These are phyloP conservation scores for Sicyos edulis DNA, from an alignment of 306 rosid species.

Conservation along the genomic window DNA sequence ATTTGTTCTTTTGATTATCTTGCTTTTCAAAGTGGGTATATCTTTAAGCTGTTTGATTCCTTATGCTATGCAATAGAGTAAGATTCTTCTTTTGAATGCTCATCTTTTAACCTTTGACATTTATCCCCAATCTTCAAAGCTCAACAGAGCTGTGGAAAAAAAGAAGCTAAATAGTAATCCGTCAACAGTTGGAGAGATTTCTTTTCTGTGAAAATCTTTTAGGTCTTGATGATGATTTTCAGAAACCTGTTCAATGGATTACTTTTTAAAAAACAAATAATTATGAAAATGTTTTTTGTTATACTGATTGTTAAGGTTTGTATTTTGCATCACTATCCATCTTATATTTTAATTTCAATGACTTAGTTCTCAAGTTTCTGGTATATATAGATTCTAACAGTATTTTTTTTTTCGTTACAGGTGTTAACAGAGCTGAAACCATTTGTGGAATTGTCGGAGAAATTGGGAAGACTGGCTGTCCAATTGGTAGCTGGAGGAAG, in stretches of 20 bases:
- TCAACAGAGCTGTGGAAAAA: neutral
- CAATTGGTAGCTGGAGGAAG: constrained; percentile 98
- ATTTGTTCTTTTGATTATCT: neutral
- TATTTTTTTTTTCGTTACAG: constrained; percentile 31
- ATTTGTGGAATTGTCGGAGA: constrained; percentile 84
- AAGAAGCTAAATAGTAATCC: neutral
- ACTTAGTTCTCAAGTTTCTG: neutral
- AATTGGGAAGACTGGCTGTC: constrained; percentile 86
- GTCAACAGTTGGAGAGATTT: neutral
- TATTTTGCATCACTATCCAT: neutral
- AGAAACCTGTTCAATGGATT: neutral
- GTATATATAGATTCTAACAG: neutral
- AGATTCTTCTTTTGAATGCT: neutral
- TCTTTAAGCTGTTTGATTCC: neutral
- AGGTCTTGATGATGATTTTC: neutral
- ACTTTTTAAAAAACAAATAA: too few relatives aligned
- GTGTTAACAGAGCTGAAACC: constrained; percentile 84
- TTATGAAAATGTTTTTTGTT: neutral
- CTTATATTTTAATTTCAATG: neutral
- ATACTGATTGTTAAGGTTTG: neutral
- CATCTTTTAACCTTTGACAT: neutral
- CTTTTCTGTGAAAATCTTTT: neutral
- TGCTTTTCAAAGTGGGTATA: neutral
- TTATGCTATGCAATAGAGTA: neutral
- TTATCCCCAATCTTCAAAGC: neutral